Percentiles rank a stretch among this genome's conserved stretches.
These are phyloP conservation scores for Leptomonas seymouri DNA, from an alignment of 208 protist species.

Conservation along the genomic window DNA sequence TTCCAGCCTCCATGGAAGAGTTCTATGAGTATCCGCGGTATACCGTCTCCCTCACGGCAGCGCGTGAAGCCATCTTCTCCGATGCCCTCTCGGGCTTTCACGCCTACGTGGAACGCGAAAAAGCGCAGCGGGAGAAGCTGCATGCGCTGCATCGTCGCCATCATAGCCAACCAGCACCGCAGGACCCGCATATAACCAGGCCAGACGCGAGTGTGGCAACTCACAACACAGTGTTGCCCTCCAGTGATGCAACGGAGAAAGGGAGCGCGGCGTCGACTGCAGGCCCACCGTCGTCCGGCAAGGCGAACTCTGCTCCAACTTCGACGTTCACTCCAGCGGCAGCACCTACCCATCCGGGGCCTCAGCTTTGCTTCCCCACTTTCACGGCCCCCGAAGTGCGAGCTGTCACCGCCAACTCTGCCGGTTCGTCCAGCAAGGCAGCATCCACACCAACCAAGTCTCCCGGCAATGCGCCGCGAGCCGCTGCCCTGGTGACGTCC, in stretches of 20 bases:
- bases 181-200: background rate
- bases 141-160: constrained; percentile 9
- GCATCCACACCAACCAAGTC: background rate
- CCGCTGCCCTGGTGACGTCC: background rate
- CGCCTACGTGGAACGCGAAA: constrained; percentile 44
- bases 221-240: constrained; percentile 5
- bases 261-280: constrained; percentile 15
- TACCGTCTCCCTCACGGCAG: constrained; percentile 44
- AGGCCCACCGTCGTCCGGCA: background rate
- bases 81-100: constrained; percentile 59
- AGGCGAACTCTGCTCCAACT: background rate
- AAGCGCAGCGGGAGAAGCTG: constrained; percentile 30
- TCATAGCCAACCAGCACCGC: background rate
- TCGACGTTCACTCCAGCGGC: background rate
- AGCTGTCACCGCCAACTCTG: background rate
- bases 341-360: background rate
- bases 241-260: constrained; percentile 6
- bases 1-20: constrained; percentile 50
- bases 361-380: background rate
- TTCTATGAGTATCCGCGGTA: constrained; percentile 45
- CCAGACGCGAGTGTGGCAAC: background rate
- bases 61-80: constrained; percentile 45
- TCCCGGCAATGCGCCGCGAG: background rate
- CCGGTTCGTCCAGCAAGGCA: background rate
- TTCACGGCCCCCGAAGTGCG: background rate